Evolutionary conservation across 805 yeast species (phyloP).

Genomic region (Cyberlindnera veronae): DNA sequence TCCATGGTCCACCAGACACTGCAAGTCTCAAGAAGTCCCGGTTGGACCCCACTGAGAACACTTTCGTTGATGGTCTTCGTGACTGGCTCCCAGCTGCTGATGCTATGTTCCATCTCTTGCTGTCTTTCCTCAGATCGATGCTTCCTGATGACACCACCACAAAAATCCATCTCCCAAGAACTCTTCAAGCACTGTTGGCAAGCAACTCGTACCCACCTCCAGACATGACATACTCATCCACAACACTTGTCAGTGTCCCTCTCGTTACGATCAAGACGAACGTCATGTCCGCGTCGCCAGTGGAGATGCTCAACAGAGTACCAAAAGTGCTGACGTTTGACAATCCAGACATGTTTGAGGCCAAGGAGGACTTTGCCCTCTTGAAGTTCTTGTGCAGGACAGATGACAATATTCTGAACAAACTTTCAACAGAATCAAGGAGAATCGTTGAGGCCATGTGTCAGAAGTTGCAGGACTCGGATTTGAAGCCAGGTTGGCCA

Average conservation of each 20-base stretch:
- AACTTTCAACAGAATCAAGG: conserved; percentile 71
- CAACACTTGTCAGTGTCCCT: conserved; percentile 52
- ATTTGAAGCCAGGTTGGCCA: conserved; percentile 41
- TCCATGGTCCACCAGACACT: conserved; percentile 40
- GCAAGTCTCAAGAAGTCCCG: conserved; percentile 25
- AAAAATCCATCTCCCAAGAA: conserved; percentile 56
- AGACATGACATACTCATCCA: conserved; percentile 31
- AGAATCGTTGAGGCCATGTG: conserved; percentile 45
- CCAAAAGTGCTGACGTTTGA: conserved; percentile 63
- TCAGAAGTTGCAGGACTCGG: conserved; percentile 30
- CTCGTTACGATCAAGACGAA: conserved; percentile 50
- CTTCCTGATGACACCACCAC: conserved; percentile 60
- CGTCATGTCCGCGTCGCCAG: conserved; percentile 40
- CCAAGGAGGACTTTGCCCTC: conserved; percentile 74
- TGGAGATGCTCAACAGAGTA: conserved; percentile 58
- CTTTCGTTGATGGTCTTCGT: conserved; percentile 66
- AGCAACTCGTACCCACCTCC: conserved; percentile 77
- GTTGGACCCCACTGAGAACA: conserved; percentile 24
- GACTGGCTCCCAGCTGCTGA: conserved; percentile 80
- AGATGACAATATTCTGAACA: conserved; percentile 51
- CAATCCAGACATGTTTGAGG: conserved; percentile 62
- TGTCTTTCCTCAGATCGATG: conserved; percentile 77
- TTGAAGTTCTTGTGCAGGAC: conserved; percentile 67
- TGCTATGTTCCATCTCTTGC: conserved; percentile 77
- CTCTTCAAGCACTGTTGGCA: conserved; percentile 61